A percentile compares a stretch with the other conserved stretches of the same genome.
Evolutionary conservation across 192 early-diverging fungal genomes (phyloP).

Genomic region (Allomyces macrogynus): DNA sequence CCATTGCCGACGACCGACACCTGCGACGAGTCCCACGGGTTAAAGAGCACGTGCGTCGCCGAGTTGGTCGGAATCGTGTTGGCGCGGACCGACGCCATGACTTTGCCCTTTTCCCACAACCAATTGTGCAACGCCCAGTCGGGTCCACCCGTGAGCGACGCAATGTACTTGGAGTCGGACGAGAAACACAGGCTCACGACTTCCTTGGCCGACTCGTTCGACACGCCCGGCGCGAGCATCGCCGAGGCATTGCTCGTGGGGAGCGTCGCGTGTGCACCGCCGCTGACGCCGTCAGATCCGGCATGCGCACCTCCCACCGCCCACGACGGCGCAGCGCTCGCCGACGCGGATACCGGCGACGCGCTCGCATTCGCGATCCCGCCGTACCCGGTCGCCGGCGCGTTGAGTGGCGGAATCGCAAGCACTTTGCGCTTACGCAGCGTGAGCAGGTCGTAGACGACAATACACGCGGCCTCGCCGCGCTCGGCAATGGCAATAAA

Average conservation of each 20-base stretch:
- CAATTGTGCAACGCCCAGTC: constrained; percentile 40
- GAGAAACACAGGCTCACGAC: constrained; percentile 35
- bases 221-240: background rate
- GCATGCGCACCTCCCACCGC: background rate
- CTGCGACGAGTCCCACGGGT: constrained; percentile 27
- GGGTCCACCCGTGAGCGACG: constrained; percentile 27
- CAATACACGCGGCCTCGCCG: constrained; percentile 17
- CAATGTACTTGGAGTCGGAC: constrained; percentile 28
- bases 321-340: background rate
- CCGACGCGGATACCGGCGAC: no score
- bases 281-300: no score
- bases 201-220: constrained; percentile 14
- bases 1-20: constrained; percentile 29
- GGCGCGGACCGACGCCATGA: constrained; percentile 23
- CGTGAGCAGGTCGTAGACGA: constrained; percentile 30
- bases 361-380: background rate
- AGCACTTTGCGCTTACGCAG: constrained; percentile 28
- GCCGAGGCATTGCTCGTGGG: background rate
- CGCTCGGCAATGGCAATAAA: constrained; percentile 32
- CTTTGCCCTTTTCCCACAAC: constrained; percentile 34
- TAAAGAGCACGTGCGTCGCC: constrained; percentile 26
- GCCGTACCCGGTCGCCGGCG: no score
- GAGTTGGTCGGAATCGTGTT: constrained; percentile 4
- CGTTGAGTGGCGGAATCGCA: constrained; percentile 1
- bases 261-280: background rate